phyloP scores from a whole-genome alignment of 225 moss, liverwort and hornwort genomes.

The Climacium dendroides region DNA sequence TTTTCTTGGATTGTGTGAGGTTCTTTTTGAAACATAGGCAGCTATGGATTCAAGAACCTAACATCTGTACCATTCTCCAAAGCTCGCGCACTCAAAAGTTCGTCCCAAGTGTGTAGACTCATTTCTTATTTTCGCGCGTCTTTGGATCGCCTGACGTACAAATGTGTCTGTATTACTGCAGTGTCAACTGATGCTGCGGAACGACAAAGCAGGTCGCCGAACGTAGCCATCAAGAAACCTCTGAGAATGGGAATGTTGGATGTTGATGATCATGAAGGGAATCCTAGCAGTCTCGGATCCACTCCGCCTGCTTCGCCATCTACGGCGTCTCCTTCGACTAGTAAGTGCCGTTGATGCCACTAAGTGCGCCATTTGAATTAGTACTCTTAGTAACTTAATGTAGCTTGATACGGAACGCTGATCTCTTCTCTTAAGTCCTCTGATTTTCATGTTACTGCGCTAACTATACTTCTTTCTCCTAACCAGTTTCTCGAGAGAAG shows the following conservation, averaged over 20 bases:
- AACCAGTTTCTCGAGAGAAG: constrained; percentile 44
- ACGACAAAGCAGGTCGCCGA: constrained; percentile 27
- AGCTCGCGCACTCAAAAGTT: not conserved
- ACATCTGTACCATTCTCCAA: not conserved
- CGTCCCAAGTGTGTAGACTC: not conserved
- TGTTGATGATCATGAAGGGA: constrained; percentile 34
- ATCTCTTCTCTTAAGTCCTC: not conserved
- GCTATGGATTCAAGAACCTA: not conserved
- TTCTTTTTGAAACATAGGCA: not conserved
- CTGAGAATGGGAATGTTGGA: constrained; percentile 11
- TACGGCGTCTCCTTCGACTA: constrained; percentile 21
- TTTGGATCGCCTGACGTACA: not conserved
- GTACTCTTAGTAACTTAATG: not conserved
- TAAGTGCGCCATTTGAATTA: not conserved
- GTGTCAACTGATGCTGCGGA: not conserved
- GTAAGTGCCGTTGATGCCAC: not conserved
- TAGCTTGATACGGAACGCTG: not conserved
- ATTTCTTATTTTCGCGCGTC: not conserved
- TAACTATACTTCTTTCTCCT: not conserved
- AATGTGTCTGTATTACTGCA: not conserved
- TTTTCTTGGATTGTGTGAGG: not conserved
- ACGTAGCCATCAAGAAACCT: constrained; percentile 59
- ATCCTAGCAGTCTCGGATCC: constrained; percentile 39
- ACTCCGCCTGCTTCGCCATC: constrained; percentile 71
- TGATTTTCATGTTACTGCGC: not conserved